Evolutionary conservation across 352 stramenopile genomes (phyloP).

Genomic region (Elongisporangium anandrum): DNA sequence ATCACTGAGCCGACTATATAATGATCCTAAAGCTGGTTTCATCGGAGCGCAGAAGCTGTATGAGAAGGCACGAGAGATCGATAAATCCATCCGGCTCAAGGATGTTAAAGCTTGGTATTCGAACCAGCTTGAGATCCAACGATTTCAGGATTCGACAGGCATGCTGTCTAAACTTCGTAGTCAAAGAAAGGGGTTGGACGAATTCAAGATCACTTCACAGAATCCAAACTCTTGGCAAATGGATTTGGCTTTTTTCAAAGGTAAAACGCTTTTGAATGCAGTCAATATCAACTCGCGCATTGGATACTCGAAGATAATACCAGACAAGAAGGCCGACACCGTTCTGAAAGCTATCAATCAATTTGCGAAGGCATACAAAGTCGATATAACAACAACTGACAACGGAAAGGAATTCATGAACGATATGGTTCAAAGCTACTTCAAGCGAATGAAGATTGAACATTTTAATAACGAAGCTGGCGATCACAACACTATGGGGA

Average conservation of each 20-base stretch:
- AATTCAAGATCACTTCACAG: constrained; percentile 11
- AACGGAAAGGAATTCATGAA: constrained; percentile 17
- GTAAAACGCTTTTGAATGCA: constrained; percentile 9
- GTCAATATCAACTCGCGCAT: constrained; percentile 27
- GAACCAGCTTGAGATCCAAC: constrained; percentile 8
- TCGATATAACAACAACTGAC: constrained; percentile 12
- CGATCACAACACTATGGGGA: constrained; percentile 15
- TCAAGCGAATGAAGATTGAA: constrained; percentile 11
- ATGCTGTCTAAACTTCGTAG: too few species aligned
- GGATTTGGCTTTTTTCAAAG: constrained; percentile 12
- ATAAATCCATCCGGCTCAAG: constrained; percentile 5
- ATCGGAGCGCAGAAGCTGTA: constrained; percentile 13
- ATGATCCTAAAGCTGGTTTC: constrained; percentile 9
- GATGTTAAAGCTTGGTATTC: constrained; percentile 14
- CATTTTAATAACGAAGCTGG: constrained; percentile 15
- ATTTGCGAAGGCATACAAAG: constrained; percentile 10
- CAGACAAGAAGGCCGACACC: constrained; percentile 7
- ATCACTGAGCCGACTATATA: neutral
- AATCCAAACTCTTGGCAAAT: constrained; percentile 20
- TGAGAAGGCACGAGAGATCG: constrained; percentile 7
- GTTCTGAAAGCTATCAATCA: constrained; percentile 8
- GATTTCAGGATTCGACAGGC: constrained; percentile 12
- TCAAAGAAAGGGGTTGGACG: too few species aligned
- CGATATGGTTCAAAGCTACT: constrained; percentile 3
- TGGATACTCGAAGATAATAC: constrained; percentile 12